phyloP scores from a whole-genome alignment of 805 yeast species.

The Suhomyces faveliae region DNA sequence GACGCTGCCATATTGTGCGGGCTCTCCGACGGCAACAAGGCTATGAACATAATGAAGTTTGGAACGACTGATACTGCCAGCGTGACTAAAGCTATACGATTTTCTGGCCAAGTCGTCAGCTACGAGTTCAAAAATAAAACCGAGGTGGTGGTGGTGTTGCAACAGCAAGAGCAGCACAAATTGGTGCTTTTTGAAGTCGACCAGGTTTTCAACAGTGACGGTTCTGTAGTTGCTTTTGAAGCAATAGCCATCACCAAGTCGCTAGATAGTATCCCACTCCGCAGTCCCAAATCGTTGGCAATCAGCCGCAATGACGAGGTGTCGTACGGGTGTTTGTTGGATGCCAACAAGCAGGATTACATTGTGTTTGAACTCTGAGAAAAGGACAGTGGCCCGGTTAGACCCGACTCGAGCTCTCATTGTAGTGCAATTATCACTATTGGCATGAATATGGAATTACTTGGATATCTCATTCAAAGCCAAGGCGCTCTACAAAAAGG shows the following conservation, averaged over 20 bases:
- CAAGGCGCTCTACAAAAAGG: too few species aligned
- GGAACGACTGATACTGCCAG: background rate
- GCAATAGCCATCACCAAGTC: background rate
- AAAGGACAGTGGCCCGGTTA: too few species aligned
- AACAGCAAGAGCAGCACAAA: background rate
- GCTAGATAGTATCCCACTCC: constrained; percentile 9
- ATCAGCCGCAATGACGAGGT: constrained; percentile 24
- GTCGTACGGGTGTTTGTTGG: constrained; percentile 40
- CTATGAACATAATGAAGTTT: background rate
- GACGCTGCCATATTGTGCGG: constrained; percentile 1
- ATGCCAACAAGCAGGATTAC: constrained; percentile 38
- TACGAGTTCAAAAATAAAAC: constrained; percentile 11
- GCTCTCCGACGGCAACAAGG: background rate
- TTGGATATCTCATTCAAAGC: too few species aligned
- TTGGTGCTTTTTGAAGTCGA: background rate
- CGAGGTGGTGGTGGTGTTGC: constrained; percentile 6
- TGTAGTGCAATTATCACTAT: too few species aligned
- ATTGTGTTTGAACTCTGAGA: constrained; percentile 27
- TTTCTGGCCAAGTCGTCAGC: background rate
- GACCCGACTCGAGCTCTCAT: too few species aligned
- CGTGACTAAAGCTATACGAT: background rate
- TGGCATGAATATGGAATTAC: too few species aligned
- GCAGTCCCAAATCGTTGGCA: constrained; percentile 30
- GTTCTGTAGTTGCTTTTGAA: background rate
- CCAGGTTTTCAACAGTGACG: background rate